These are phyloP conservation scores for Gossypium mustelinum DNA, from an alignment of 345 rosid genomes.

Conservation along the genomic window DNA sequence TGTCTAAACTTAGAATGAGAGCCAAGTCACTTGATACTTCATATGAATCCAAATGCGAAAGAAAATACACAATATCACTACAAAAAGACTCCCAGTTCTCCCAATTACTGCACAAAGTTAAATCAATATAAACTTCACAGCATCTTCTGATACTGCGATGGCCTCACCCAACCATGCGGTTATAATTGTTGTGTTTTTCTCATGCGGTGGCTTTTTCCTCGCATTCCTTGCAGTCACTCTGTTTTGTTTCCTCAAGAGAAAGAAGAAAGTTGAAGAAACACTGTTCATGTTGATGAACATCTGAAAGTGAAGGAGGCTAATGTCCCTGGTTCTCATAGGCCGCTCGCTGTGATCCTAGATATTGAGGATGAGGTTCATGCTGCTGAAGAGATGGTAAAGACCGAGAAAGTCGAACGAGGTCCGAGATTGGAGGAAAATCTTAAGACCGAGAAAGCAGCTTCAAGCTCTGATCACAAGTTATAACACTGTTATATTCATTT, in stretches of 20 bases:
- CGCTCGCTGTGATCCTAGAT: conserved; percentile 34
- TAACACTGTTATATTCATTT: background rate
- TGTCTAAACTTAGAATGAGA: conserved; percentile 41
- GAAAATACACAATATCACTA: conserved; percentile 17
- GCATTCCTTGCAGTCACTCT: conserved; percentile 41
- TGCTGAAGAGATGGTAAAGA: conserved; percentile 36
- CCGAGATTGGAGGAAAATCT: conserved; percentile 7
- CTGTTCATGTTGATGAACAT: conserved; percentile 46
- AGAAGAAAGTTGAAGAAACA: conserved; percentile 34
- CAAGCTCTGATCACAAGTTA: conserved; percentile 11
- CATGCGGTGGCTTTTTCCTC: conserved; percentile 47
- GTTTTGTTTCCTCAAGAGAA: conserved; percentile 46
- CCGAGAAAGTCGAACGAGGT: conserved; percentile 26
- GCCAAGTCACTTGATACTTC: conserved; percentile 49
- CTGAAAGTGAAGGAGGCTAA: conserved; percentile 50
- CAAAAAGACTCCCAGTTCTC: conserved; percentile 32
- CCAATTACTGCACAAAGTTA: background rate
- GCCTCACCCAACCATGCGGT: background rate
- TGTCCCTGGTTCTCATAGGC: conserved; percentile 48
- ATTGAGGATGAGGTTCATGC: conserved; percentile 54
- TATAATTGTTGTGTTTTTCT: background rate
- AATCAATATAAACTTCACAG: background rate
- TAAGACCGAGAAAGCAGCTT: conserved; percentile 12
- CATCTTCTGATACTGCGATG: background rate
- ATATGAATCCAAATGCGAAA: conserved; percentile 17